phyloP scores from a whole-genome alignment of 1,284 basidiomycete genomes.

The Sanguinoderma infundibulare region DNA sequence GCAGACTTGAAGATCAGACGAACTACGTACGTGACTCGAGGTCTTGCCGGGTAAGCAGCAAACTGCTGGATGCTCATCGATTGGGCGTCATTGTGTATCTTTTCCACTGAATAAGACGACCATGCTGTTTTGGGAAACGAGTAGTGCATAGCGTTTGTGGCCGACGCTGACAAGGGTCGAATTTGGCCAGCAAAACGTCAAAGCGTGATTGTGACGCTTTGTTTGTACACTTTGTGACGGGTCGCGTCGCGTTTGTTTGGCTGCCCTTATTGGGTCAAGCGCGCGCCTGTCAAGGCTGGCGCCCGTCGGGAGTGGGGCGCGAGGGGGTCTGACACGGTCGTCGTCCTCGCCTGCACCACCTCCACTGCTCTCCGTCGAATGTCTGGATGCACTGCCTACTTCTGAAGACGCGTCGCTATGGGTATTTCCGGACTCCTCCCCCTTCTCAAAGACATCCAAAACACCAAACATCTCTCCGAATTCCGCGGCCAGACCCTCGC shows the following conservation, averaged over 20 bases:
- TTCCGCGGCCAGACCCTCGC: conserved; percentile 84
- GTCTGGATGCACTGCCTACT: background rate
- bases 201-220: conserved; percentile 13
- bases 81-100: too few species aligned
- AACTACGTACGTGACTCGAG: too few species aligned
- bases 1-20: too few species aligned
- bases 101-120: too few species aligned
- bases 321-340: conserved; percentile 3
- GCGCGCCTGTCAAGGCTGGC: background rate
- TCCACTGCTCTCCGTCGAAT: background rate
- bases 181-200: background rate
- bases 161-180: too few species aligned
- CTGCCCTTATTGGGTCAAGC: conserved; percentile 9
- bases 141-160: too few species aligned
- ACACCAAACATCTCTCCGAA: conserved; percentile 77
- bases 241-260: conserved; percentile 29
- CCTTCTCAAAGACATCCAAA: conserved; percentile 90
- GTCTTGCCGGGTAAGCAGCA: too few species aligned
- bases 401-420: conserved; percentile 51
- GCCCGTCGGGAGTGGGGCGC: background rate
- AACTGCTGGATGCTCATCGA: too few species aligned
- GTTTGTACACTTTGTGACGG: conserved; percentile 18
- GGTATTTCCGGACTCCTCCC: conserved; percentile 95
- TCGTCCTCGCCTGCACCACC: conserved; percentile 2
- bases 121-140: too few species aligned